A percentile compares a stretch with the other conserved stretches of the same genome.
Evolutionary conservation across 23 red algal genomes (phyloP).

Genomic region (Gracilariopsis chorda): DNA sequence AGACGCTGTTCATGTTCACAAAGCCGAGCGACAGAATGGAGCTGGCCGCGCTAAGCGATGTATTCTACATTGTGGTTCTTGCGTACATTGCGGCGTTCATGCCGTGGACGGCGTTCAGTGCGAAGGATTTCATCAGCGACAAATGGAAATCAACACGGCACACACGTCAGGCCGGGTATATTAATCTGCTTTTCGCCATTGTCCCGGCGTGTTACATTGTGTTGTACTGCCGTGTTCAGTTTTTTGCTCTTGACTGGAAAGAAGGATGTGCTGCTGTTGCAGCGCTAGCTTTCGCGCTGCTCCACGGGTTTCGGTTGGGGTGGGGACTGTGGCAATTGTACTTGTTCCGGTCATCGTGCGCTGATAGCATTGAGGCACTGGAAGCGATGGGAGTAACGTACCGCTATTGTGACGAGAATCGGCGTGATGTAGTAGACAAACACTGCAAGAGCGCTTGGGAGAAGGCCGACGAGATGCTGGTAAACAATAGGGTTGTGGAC

Average conservation of each 20-base stretch:
- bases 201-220: neutral
- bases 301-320: neutral
- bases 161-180: neutral
- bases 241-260: constrained; percentile 1
- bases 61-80: neutral
- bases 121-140: neutral
- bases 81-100: neutral
- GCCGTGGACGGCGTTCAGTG: neutral
- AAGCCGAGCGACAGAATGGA: no score
- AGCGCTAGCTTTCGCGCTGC: constrained; percentile 2
- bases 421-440: neutral
- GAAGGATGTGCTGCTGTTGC: constrained; percentile 17
- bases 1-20: no score
- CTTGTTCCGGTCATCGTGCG: neutral
- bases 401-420: neutral
- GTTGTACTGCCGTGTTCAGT: neutral
- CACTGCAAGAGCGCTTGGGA: neutral
- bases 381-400: neutral
- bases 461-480: neutral
- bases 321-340: constrained; percentile 20
- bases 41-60: neutral
- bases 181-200: neutral
- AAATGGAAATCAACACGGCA: neutral
- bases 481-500: neutral
- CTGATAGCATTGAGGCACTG: neutral